Evolutionary conservation across 2,329 filamentous ascomycete genomes (phyloP), one percentile per base, ranked within the genome.

Genomic region (Monosporascus ibericus): DNA sequence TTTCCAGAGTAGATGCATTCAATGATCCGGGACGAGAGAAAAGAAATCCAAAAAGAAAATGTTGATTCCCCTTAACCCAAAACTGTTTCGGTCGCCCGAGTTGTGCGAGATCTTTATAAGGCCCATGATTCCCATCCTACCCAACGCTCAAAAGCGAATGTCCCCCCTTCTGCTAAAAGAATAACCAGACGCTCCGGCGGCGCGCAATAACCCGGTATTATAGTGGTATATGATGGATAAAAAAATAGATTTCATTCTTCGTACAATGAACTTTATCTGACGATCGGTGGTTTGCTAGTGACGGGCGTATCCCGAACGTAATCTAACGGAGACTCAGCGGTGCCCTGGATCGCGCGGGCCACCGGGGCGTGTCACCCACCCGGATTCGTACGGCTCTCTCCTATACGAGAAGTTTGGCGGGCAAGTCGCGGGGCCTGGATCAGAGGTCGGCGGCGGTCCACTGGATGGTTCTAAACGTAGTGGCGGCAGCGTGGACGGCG

Each of bases 401-500:
- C 60, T 68, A 51, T 61, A 62, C 46, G 59, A 63, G 47, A 60
- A 64, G 20, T 54, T 56, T 38, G 64, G 63, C 20, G 60, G 58
- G 2, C 60, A 56, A 18, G 61, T 63, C 47, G 52, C 57, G 34
- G 61, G 53, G 40, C 55, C 55, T 11, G 63, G 59, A 15, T 54
- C 54, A 11, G 58, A 58, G 18, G 58, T 58, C 15, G 58, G 58
- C 30, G 58, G 56, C 24, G 62, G 61, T 20, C 58, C 58, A 22
- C 60, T 51, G 17, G 63, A 61, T 37, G 68, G 68, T 39, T 80
- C 77, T 56, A 80, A 72, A 5, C 77, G 69, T 38, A 81, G 59
- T 2, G 78, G 76, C 5, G 78, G 78, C 3, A 81, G 65, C 51
- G 75, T 70, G 9, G 78, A 74, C 14, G 68, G 68, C 44, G 55